phyloP scores from a whole-genome alignment of 2,329 filamentous ascomycete species.

The Ophiocordyceps sinensis region DNA sequence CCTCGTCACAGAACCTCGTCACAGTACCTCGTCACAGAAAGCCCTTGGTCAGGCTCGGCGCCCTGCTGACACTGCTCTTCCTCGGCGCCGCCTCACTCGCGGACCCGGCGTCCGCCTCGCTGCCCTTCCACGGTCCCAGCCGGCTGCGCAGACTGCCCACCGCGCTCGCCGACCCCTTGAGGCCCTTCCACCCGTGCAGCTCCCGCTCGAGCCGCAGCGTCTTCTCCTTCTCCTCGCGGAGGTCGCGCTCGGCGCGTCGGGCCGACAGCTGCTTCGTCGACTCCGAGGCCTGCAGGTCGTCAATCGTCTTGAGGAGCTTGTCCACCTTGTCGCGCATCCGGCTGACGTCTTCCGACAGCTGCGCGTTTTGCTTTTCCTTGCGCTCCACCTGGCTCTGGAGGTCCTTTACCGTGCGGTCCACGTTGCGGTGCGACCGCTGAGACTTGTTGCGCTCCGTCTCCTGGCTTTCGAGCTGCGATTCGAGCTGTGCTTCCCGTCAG shows the following conservation, averaged over 20 bases:
- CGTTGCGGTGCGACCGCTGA: conserved; percentile 76
- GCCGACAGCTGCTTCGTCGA: conserved; percentile 67
- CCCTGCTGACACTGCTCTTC: conserved; percentile 49
- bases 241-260: conserved; percentile 76
- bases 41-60: conserved; percentile 62
- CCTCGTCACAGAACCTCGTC: too few species aligned
- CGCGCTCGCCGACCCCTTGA: conserved; percentile 40
- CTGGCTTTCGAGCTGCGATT: conserved; percentile 71
- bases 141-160: conserved; percentile 23
- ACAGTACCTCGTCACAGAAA: conserved; percentile 46
- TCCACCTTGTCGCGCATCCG: conserved; percentile 85
- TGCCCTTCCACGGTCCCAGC: conserved; percentile 18
- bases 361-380: conserved; percentile 72
- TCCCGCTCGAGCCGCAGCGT: conserved; percentile 72
- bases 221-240: conserved; percentile 80
- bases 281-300: conserved; percentile 83
- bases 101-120: conserved; percentile 24
- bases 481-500: conserved; percentile 46
- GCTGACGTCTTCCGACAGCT: conserved; percentile 69
- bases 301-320: conserved; percentile 77
- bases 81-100: conserved; percentile 43
- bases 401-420: conserved; percentile 88
- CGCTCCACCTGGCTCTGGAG: conserved; percentile 85
- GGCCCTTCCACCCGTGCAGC: conserved; percentile 68
- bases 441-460: conserved; percentile 67